A percentile compares a stretch with the other conserved stretches of the same genome.
These are phyloP conservation scores for Bremia lactucae DNA, from an alignment of 352 stramenopile genomes.

Conservation along the genomic window DNA sequence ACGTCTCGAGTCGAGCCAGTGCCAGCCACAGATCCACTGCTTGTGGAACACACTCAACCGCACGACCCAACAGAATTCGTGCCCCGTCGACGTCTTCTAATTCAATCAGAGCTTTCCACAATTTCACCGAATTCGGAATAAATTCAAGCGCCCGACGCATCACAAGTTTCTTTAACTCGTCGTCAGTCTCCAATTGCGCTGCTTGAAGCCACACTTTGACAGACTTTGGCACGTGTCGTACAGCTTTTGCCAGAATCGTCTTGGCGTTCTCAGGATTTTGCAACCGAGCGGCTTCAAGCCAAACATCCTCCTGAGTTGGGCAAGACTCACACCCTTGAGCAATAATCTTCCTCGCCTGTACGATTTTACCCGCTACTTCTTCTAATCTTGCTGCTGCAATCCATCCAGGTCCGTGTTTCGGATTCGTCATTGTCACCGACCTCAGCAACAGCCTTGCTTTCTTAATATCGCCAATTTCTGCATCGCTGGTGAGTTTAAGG, in stretches of 20 bases:
- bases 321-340: constrained; percentile 94
- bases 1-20: constrained; percentile 94
- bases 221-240: constrained; percentile 87
- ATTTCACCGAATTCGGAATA: constrained; percentile 93
- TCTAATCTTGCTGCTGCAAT: constrained; percentile 97
- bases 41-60: constrained; percentile 97
- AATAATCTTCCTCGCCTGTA: constrained; percentile 96
- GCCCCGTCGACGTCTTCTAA: constrained; percentile 96
- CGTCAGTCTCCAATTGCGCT: constrained; percentile 89
- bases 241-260: constrained; percentile 92
- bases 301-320: constrained; percentile 95
- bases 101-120: constrained; percentile 98
- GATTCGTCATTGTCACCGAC: constrained; percentile 96
- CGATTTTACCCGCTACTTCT: constrained; percentile 92
- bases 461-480: constrained; percentile 97
- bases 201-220: constrained; percentile 95
- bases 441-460: constrained; percentile 94
- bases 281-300: constrained; percentile 94
- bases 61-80: constrained; percentile 89
- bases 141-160: constrained; percentile 89
- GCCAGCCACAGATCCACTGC: constrained; percentile 97
- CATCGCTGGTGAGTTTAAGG: constrained; percentile 87
- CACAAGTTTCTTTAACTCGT: constrained; percentile 85
- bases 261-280: constrained; percentile 95
- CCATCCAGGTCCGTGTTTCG: constrained; percentile 96